Base-by-base conservation (phyloP, 805 yeast species). In the Yamadazyma sp. region DNA sequence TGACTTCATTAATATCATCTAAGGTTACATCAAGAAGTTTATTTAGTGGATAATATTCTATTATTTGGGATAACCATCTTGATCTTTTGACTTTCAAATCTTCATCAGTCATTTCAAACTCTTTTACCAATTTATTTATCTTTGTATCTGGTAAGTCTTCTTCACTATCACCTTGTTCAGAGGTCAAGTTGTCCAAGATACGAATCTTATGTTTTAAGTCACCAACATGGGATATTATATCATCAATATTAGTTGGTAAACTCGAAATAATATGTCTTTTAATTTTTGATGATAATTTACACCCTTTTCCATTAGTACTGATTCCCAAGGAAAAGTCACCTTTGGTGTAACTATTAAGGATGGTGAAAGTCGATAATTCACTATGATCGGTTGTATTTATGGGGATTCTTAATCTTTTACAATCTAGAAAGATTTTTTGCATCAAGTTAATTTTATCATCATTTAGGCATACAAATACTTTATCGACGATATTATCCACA, bases 271-370 rank as follows among this genome's bases (percentile, higher is more conserved):
- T 60, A 41, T 85, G 94, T 43, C 97, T 66, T 48, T 80, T 83
- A 48, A 89, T 73, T 47, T 95, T 70, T 36, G 80, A 75, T 1
- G 96, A 95, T 33, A 89, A 64, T 33, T 86, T 76, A 62, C 97
- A 89, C 4, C 97, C 96, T 59, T 84, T 84, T 0, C 96, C 95
- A 17, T 80, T 75, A 0, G 97, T 89, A 3, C 91, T 78, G 7
- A 89, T 76, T 1, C 95, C 94, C 34, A 89, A 47, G 55, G 85
- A 91, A 58, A 89, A 78, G 33, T 75, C 78, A 5, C 94, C 93
- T 38, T 80, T 78, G 2, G 67, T 62, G 51, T 75, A 76, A 0
- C 89, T 77, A 0, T 96, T 83, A 15, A 87, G 64, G 35, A 87
- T 56, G 1, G 91, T 76, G 55, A 89, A 89, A 0, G 89, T 77